These are phyloP conservation scores for Umbilicus rupestris DNA, from an alignment of 164 flowering plant genomes.

Conservation along the genomic window DNA sequence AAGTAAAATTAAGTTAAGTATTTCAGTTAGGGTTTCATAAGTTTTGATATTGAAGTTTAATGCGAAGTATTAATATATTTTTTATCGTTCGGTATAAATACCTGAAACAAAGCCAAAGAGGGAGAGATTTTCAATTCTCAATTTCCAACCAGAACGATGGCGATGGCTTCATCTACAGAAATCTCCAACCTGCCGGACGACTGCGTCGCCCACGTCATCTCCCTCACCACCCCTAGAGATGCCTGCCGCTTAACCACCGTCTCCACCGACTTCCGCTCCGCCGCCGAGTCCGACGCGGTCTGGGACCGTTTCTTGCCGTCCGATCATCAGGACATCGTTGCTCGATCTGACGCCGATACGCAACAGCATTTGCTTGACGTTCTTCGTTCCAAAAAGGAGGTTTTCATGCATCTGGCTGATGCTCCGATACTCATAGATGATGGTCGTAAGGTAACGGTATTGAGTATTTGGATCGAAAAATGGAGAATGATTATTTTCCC, in stretches of 20 bases:
- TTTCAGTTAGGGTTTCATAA: too few relatives aligned
- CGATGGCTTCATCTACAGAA: neutral
- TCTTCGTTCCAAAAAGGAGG: conserved; percentile 17
- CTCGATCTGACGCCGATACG: conserved; percentile 11
- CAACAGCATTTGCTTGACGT: neutral
- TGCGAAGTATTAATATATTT: too few relatives aligned
- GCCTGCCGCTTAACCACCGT: conserved; percentile 19
- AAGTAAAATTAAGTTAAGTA: too few relatives aligned
- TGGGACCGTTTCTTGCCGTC: conserved; percentile 22
- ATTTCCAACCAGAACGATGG: too few relatives aligned
- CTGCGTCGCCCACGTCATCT: conserved; percentile 17
- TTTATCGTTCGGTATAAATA: too few relatives aligned
- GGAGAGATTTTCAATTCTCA: too few relatives aligned
- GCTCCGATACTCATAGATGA: conserved; percentile 18
- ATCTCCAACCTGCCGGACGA: conserved; percentile 6
- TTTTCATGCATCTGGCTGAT: conserved; percentile 16
- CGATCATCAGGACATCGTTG: conserved; percentile 11
- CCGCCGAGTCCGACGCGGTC: conserved; percentile 22
- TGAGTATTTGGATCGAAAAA: neutral
- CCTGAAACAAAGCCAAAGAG: too few relatives aligned
- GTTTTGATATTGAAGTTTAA: too few relatives aligned
- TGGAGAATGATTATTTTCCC: too few relatives aligned
- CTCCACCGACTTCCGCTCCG: conserved; percentile 14
- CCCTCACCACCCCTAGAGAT: conserved; percentile 22
- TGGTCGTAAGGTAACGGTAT: conserved; percentile 14